Evolutionary conservation across 192 early-diverging fungal species (phyloP).

Genomic region (Backusella luteola): DNA sequence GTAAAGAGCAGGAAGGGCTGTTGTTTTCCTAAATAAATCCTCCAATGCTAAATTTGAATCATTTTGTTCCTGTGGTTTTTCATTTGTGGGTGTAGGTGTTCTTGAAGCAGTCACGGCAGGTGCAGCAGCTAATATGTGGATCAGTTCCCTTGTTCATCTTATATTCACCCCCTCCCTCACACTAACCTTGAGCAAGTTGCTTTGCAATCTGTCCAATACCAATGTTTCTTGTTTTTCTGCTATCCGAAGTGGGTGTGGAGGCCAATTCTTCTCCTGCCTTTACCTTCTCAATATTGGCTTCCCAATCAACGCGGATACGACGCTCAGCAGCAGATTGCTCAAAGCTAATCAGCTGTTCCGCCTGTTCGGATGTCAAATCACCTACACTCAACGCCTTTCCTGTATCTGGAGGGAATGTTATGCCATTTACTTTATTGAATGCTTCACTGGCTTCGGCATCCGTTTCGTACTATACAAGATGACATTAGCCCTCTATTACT

Average conservation of each 20-base stretch:
- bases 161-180: not conserved
- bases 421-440: conserved; percentile 21
- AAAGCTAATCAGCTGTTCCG: conserved; percentile 25
- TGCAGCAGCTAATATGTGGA: not conserved
- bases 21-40: conserved; percentile 32
- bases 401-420: conserved; percentile 27
- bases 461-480: conserved; percentile 56
- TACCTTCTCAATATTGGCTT: conserved; percentile 16
- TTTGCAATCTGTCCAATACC: conserved; percentile 32
- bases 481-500: not conserved
- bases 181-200: conserved; percentile 28
- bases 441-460: conserved; percentile 21
- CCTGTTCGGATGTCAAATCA: conserved; percentile 18
- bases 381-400: conserved; percentile 24
- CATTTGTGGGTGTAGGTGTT: not conserved
- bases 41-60: conserved; percentile 20
- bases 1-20: conserved; percentile 26
- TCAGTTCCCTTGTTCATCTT: too few relatives aligned
- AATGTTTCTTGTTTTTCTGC: conserved; percentile 3
- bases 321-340: conserved; percentile 31
- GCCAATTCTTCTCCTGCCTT: conserved; percentile 4
- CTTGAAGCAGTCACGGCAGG: not conserved
- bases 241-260: not conserved
- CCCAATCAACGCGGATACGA: conserved; percentile 35
- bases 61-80: not conserved